Conservation (phyloP, 805 yeast genomes). For the Kazachstania kunashirensis region DNA sequence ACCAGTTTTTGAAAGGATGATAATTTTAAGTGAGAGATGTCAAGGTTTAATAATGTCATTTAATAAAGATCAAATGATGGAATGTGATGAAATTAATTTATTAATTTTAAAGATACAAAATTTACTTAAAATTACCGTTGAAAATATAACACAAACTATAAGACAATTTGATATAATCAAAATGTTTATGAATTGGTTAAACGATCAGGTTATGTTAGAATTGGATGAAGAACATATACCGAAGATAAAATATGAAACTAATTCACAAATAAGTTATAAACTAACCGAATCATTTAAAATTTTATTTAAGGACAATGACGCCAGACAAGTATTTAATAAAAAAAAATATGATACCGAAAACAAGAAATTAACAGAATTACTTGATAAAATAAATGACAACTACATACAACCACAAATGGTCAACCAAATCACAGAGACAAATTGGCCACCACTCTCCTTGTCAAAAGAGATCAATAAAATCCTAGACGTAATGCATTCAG, state of each 20-base stretch:
- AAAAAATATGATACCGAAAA: neutral
- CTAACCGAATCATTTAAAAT: conserved; percentile 6
- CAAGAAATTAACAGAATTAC: neutral
- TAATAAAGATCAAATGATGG: too few relatives aligned
- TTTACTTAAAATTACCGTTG: conserved; percentile 7
- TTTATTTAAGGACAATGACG: neutral
- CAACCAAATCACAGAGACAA: too few relatives aligned
- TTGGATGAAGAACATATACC: conserved; percentile 17
- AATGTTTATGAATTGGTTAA: conserved; percentile 16
- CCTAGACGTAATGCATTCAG: too few relatives aligned
- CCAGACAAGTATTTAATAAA: neutral
- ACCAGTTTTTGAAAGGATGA: conserved; percentile 46
- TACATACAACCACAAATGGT: too few relatives aligned
- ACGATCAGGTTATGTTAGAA: conserved; percentile 13
- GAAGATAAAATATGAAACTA: conserved; percentile 3
- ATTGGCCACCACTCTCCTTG: too few relatives aligned
- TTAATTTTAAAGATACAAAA: conserved; percentile 4
- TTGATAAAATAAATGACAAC: too few relatives aligned
- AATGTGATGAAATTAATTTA: too few relatives aligned
- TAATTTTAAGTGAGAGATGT: conserved; percentile 29
- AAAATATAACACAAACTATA: conserved; percentile 8
- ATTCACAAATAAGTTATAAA: conserved; percentile 6
- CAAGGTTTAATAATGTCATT: conserved; percentile 1
- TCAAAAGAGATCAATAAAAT: too few relatives aligned
- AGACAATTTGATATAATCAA: conserved; percentile 10